Evolutionary conservation across 2,329 filamentous ascomycete genomes (phyloP).

Genomic region (Colletotrichum sp.): DNA sequence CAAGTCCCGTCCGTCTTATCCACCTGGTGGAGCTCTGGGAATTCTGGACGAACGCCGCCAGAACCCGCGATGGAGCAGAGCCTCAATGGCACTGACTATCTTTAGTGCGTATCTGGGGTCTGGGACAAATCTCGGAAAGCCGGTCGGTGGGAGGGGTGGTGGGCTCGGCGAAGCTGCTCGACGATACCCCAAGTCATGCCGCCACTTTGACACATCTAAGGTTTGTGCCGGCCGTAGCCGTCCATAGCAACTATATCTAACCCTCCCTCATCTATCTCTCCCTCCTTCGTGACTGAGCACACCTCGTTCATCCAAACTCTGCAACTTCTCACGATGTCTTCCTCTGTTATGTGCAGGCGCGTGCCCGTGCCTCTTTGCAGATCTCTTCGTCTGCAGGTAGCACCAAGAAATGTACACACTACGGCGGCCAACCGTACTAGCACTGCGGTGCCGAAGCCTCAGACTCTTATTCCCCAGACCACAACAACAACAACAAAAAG

Average conservation of each 20-base stretch:
- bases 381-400: not conserved
- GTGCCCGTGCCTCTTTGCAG: constrained; percentile 1
- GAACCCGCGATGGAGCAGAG: not conserved
- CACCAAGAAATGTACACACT: constrained; percentile 1
- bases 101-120: not conserved
- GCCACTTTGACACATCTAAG: not conserved
- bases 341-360: not conserved
- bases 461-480: not conserved
- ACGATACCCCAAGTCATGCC: constrained; percentile 1
- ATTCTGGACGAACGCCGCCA: not conserved
- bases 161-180: not conserved
- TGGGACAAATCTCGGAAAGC: constrained; percentile 4
- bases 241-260: constrained; percentile 7
- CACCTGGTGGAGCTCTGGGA: not conserved
- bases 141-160: not conserved
- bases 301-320: not conserved
- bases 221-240: constrained; percentile 19
- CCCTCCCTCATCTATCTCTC: not conserved
- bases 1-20: not conserved
- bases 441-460: not conserved
- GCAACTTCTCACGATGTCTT: not conserved
- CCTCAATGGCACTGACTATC: not conserved
- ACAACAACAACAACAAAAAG: not conserved
- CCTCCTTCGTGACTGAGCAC: not conserved
- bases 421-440: not conserved